Evolutionary conservation across 345 rosid genomes (phyloP), one percentile per base, ranked within the genome.

Genomic region (Triadica sebifera): DNA sequence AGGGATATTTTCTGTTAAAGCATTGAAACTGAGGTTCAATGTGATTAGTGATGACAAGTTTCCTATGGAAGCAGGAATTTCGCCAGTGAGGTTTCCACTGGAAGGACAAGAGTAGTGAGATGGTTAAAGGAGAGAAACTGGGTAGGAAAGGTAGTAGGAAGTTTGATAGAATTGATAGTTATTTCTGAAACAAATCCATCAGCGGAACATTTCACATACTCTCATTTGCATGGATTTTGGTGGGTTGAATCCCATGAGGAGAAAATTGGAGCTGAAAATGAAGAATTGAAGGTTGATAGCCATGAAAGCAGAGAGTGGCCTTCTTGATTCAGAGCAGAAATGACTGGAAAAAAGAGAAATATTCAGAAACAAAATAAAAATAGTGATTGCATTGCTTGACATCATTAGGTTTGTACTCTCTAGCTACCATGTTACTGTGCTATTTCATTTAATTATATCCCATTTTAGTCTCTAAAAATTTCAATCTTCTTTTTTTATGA

Each of bases 231-330:
- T 47, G 95, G 95, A 75, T 78, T 81, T 11, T 65, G 83, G 85
- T 87, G 86, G 75, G 58, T 46, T 39, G 79, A 81, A 77, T 90
- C 80, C 95, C 95, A 90, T 29, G 92, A 85, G 61, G 94, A 78
- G 88, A 88, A 88, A 75, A 83, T 80, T 59, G 78, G 39, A 29
- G 90, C 56, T 4, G 94, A 80, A 12, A 81, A 69, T 12, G 90
- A 83, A 68, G 88, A 83, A 76, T 84, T 80, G 77, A 87, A 85
- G 24, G 86, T 77, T 50, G 92, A 80, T 70, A 90, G 89, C 95
- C 94, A 90, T 77, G 94, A 88, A 71, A 86, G 88, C 3, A 90
- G 84, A 46, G 87, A 84, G 46, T 69, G 82, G n/a, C 92, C 95
- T 87, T 90, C 95, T 65, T 84, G 87, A 78, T 88, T 90, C 85